These are phyloP conservation scores for Scleromitrula shiraiana DNA, from an alignment of 2,329 filamentous ascomycete genomes.

Conservation along the genomic window DNA sequence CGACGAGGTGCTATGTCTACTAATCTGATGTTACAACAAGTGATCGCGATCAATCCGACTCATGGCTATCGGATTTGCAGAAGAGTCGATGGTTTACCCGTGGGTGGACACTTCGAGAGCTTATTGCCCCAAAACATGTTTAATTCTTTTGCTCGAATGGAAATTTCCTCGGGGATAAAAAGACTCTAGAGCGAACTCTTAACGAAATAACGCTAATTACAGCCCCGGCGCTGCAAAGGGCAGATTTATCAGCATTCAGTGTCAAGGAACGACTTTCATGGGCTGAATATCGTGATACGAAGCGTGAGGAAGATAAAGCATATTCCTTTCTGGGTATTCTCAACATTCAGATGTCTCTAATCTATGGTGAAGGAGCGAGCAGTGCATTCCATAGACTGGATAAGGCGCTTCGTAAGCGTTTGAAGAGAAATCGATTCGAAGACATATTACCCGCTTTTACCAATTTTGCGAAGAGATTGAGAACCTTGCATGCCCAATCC, in stretches of 20 bases:
- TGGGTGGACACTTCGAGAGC: slow-evolving; percentile 20
- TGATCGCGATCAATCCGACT: background rate
- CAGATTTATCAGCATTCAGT: slow-evolving; percentile 17
- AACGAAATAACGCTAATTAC: slow-evolving; percentile 13
- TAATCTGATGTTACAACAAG: background rate
- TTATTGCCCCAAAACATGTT: slow-evolving; percentile 15
- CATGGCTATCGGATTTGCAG: slow-evolving; percentile 2
- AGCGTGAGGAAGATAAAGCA: slow-evolving; percentile 28
- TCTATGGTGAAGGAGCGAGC: slow-evolving; percentile 33
- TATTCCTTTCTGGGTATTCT: slow-evolving; percentile 40
- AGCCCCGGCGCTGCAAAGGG: slow-evolving; percentile 10
- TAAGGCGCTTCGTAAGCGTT: slow-evolving; percentile 25
- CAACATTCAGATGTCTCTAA: slow-evolving; percentile 35
- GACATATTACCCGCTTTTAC: slow-evolving; percentile 10
- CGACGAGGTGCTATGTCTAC: background rate
- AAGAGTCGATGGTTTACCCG: slow-evolving; percentile 19
- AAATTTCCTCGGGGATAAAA: slow-evolving; percentile 11
- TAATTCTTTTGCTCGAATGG: slow-evolving; percentile 15
- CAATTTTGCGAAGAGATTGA: slow-evolving; percentile 13
- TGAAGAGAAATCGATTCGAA: slow-evolving; percentile 11
- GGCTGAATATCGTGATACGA: slow-evolving; percentile 33
- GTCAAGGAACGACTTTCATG: slow-evolving; percentile 26
- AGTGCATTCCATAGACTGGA: slow-evolving; percentile 30
- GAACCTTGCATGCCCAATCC: slow-evolving; percentile 2
- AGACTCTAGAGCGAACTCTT: slow-evolving; percentile 10